Evolutionary conservation across 2,329 filamentous ascomycete species (phyloP), one percentile per base, ranked within the genome.

Genomic region (Pestalotiopsis sp.): DNA sequence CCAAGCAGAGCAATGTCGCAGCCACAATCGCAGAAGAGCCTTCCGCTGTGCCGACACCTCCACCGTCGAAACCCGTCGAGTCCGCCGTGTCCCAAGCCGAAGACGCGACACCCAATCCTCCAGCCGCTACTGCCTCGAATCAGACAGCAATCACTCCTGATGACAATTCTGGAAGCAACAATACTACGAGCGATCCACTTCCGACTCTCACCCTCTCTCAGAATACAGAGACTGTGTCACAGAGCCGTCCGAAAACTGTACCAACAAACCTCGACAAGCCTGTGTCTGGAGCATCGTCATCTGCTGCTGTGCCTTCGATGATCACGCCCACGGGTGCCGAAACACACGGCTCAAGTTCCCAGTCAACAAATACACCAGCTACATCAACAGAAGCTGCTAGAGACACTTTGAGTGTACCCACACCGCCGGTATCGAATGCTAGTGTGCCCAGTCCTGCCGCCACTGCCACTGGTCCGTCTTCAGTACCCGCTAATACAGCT

Each of bases 11-110:
- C 56, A n/a, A 61, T 55, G 61, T 58, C 64, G 35, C 26, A 61
- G 6, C 22, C 9, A 62, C 63, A 67, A 66, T 61, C 20, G 66
- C 57, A 66, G 52, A 30, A 30, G 70, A 30, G 22, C 69, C 70
- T 55, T 64, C 67, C n/a, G 70, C 71, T 20, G 71, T 69, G n/a
- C 68, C 72, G 68, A 69, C 73, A 39, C 69, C 74, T 24, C 71
- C 70, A 35, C 52, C 70, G 14, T 58, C 40, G 17, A 38, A 58
- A 20, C 24, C 65, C 10, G 59, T 58, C 24, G 44, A 60, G 13
- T 24, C 65, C 24, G 58, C 17, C 1, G 40, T 39, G 22, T 4
- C 65, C 13, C 24, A 40, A 1, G 60, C 39, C 52, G 17, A 14
- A 39, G 14, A 35, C 2, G 30, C 52, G 20, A n/a, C 26, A 20